A percentile compares a stretch with the other conserved stretches of the same genome.
phyloP scores from a whole-genome alignment of 73 alveolate genomes.

The Chromera velia region DNA sequence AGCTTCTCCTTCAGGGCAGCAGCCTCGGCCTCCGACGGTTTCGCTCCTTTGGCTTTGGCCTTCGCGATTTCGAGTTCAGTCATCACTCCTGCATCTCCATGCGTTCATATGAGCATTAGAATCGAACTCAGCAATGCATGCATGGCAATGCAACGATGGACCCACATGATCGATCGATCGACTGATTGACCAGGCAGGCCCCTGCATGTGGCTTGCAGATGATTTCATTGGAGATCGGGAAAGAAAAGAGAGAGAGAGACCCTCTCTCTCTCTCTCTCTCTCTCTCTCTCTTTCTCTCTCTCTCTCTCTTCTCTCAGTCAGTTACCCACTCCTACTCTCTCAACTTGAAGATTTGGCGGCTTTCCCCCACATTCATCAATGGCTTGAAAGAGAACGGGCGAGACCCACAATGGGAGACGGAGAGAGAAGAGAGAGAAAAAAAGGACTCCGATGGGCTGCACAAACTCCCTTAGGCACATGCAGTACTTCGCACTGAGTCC shows the following conservation, averaged over 20 bases:
- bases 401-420: background rate
- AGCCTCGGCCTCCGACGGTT: slow-evolving; percentile 7
- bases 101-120: background rate
- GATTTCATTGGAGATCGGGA: too few relatives aligned
- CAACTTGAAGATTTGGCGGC: too few relatives aligned
- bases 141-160: background rate
- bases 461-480: background rate
- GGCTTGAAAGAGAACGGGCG: background rate
- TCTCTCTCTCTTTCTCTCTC: too few relatives aligned
- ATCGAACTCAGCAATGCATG: slow-evolving; percentile 23
- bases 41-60: slow-evolving; percentile 34
- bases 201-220: too few relatives aligned
- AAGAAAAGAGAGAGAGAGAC: too few relatives aligned
- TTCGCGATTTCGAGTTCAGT: slow-evolving; percentile 43
- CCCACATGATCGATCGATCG: too few relatives aligned
- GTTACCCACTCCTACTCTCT: too few relatives aligned
- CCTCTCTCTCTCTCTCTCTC: too few relatives aligned
- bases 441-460: background rate
- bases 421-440: background rate
- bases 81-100: slow-evolving; percentile 52
- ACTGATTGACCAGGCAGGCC: too few relatives aligned
- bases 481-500: background rate
- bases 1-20: slow-evolving; percentile 55
- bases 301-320: too few relatives aligned
- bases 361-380: background rate